Conservation (phyloP, 345 rosid genomes). For the Euphorbia tirucalli region DNA sequence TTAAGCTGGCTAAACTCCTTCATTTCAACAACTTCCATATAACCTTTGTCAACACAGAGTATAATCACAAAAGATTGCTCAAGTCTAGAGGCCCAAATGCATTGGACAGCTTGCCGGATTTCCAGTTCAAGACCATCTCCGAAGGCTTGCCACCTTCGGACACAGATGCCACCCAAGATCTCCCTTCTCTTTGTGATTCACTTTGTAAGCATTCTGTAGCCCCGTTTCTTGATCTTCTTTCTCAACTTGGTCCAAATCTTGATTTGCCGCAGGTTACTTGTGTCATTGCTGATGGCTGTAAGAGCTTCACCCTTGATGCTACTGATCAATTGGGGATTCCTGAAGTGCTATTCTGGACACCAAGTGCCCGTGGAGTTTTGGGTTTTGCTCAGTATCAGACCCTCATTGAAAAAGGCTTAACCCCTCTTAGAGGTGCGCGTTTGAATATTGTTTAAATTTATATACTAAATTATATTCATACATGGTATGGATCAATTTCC, state of each 20-base stretch:
- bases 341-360: slow-evolving; percentile 20
- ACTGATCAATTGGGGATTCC: slow-evolving; percentile 34
- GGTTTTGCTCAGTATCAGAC: slow-evolving; percentile 11
- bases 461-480: too few species aligned
- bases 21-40: slow-evolving; percentile 43
- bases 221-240: slow-evolving; percentile 23
- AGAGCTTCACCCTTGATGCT: slow-evolving; percentile 34
- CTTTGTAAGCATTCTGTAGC: slow-evolving; percentile 11
- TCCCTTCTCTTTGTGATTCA: slow-evolving; percentile 22
- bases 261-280: slow-evolving; percentile 30
- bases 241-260: slow-evolving; percentile 4
- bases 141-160: slow-evolving; percentile 37
- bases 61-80: slow-evolving; percentile 34
- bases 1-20: slow-evolving; percentile 47
- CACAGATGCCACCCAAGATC: slow-evolving; percentile 24
- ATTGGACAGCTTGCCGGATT: slow-evolving; percentile 22
- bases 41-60: slow-evolving; percentile 54
- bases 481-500: too few species aligned
- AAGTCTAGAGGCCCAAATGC: slow-evolving; percentile 19
- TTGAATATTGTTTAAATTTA: too few species aligned
- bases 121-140: slow-evolving; percentile 28
- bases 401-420: slow-evolving; percentile 21
- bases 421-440: slow-evolving; percentile 33
- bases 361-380: slow-evolving; percentile 27
- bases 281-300: slow-evolving; percentile 31